These are phyloP conservation scores for Castanea sativa DNA, from an alignment of 306 rosid species.

Conservation along the genomic window DNA sequence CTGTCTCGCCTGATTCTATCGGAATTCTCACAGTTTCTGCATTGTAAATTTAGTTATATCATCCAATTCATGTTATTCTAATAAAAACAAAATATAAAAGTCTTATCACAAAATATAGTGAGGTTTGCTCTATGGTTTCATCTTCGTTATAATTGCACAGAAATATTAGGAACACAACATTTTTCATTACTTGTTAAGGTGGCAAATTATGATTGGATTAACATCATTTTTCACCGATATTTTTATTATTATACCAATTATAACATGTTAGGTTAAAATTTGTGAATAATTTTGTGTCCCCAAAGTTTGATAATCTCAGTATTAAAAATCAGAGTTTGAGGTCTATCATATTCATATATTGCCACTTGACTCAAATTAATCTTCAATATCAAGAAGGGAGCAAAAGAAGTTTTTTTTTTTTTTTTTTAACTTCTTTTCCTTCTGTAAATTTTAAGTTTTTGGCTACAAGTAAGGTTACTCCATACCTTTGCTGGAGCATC, in stretches of 20 bases:
- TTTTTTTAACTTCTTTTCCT: background rate
- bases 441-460: background rate
- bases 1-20: slow-evolving; percentile 55
- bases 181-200: too few species aligned
- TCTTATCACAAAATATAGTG: slow-evolving; percentile 2
- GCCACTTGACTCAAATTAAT: background rate
- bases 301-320: background rate
- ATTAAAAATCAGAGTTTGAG: background rate
- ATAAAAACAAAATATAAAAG: background rate
- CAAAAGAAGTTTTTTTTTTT: background rate
- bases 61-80: background rate
- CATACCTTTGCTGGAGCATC: slow-evolving; percentile 73
- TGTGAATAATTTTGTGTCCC: too few species aligned
- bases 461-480: background rate
- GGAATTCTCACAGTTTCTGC: slow-evolving; percentile 69
- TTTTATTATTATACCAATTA: too few species aligned
- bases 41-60: slow-evolving; percentile 6
- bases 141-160: background rate
- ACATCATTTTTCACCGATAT: too few species aligned
- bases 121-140: background rate
- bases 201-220: too few species aligned
- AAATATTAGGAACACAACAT: too few species aligned
- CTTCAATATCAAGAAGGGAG: background rate
- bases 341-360: background rate
- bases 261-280: too few species aligned